Evolutionary conservation across 2,329 filamentous ascomycete genomes (phyloP), one percentile per base, ranked within the genome.

Genomic region (Daldinia eschscholtzii): DNA sequence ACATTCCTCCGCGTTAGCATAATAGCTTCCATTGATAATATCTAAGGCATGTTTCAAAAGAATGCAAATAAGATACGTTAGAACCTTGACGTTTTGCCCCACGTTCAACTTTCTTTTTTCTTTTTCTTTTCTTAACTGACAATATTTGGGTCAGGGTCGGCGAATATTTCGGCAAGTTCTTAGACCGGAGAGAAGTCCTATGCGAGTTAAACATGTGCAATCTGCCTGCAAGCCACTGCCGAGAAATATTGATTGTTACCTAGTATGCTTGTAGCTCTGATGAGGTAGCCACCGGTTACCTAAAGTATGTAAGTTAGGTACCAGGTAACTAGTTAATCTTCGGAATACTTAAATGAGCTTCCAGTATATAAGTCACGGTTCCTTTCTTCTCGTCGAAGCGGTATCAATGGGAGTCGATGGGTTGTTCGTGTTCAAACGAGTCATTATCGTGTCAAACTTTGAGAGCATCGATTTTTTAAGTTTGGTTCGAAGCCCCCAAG

Each of bases 81-180:
- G 39, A 41, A 41, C 28, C n/a, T 44, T 18, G 44, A 3, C 23
- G 13, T 12, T 37, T 52, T 50, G 37, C 33, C 35, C 18, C 23
- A 15, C 37, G 12, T 18, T 44, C 26, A 23, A 65, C n/a, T 65
- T 67, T 61, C 64, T 64, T 67, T 70, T 67, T 58, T 15, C 61
- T 60, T 64, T 67, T 70, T 67, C 15, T 52, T 6, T 41, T 52
- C 12, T n/a, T 42, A 23, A 55, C 41, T 48, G 37, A 48, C 42
- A 52, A 53, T 61, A 20, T 64, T 58, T 44, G 23, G 61, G 50
- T 15, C 13, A 30, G 41, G 23, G 55, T 50, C 23, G 48, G 55
- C 48, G 61, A 64, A 64, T 41, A 37, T 57, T 58, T 53, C 28
- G 23, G 52, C 28, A 57, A 53, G 46, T 28, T 33, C 5, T 53